Conservation (phyloP, 192 early-diverging fungal species). For the Entomortierella lignicola region DNA sequence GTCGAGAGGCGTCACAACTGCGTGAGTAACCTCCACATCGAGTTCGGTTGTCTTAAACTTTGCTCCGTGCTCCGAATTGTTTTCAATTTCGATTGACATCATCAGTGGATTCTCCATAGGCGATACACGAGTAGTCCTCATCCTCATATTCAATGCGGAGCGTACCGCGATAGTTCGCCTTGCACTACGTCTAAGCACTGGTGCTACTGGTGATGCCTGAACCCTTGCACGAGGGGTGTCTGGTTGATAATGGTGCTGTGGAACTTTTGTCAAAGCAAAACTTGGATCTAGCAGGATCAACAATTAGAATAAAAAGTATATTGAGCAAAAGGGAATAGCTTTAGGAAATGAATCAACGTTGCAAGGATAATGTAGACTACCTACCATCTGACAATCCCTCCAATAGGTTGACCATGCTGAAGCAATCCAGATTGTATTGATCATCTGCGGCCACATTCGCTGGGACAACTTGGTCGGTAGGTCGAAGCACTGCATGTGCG, state of each 20-base stretch:
- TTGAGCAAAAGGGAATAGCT: not conserved
- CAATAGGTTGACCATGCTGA: slow-evolving; percentile 65
- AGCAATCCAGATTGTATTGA: slow-evolving; percentile 62
- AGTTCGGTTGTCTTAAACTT: slow-evolving; percentile 61
- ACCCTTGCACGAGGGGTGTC: slow-evolving; percentile 40
- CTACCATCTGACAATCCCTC: slow-evolving; percentile 64
- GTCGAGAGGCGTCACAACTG: slow-evolving; percentile 58
- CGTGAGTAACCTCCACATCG: slow-evolving; percentile 65
- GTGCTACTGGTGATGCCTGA: slow-evolving; percentile 25
- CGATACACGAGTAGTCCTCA: slow-evolving; percentile 69
- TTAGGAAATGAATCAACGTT: not conserved
- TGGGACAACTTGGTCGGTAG: slow-evolving; percentile 33
- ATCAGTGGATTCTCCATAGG: slow-evolving; percentile 67
- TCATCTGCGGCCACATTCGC: slow-evolving; percentile 42
- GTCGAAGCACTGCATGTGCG: slow-evolving; percentile 41
- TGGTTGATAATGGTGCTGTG: slow-evolving; percentile 44
- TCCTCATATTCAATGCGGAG: slow-evolving; percentile 66
- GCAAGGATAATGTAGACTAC: not conserved
- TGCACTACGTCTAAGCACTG: slow-evolving; percentile 52
- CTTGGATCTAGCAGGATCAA: slow-evolving; percentile 15
- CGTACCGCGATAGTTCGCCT: slow-evolving; percentile 59
- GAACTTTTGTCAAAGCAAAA: slow-evolving; percentile 23
- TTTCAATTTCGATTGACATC: slow-evolving; percentile 74
- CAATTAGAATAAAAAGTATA: not conserved
- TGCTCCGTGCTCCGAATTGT: slow-evolving; percentile 63